Evolutionary conservation across 805 yeast species (phyloP).

Genomic region (Lachancea sp.): DNA sequence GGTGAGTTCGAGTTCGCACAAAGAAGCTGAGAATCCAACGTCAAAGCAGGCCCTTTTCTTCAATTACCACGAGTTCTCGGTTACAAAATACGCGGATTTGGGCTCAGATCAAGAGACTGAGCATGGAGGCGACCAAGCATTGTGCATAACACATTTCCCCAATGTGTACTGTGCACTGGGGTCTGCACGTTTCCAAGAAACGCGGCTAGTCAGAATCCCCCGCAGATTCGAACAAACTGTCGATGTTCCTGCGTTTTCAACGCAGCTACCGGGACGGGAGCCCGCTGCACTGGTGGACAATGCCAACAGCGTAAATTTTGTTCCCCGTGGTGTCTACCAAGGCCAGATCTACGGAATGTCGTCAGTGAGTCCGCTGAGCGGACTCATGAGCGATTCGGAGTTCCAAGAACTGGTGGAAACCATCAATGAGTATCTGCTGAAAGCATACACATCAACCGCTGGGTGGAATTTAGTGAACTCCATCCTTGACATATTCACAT

Average conservation of each 20-base stretch:
- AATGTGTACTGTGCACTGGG: conserved; percentile 39
- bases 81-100: conserved; percentile 29
- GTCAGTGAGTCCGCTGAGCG: conserved; percentile 47
- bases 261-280: conserved; percentile 51
- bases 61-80: conserved; percentile 61
- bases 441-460: conserved; percentile 37
- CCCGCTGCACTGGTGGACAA: conserved; percentile 48
- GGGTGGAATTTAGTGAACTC: conserved; percentile 38
- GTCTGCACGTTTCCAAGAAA: conserved; percentile 29
- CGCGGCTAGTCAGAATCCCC: conserved; percentile 64
- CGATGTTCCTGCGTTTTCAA: conserved; percentile 50
- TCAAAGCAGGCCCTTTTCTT: conserved; percentile 39
- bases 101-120: conserved; percentile 12
- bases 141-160: conserved; percentile 63
- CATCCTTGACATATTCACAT: conserved; percentile 34
- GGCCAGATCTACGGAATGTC: conserved; percentile 45
- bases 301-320: conserved; percentile 21
- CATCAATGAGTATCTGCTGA: conserved; percentile 39
- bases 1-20: conserved; percentile 13
- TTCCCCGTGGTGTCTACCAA: conserved; percentile 35
- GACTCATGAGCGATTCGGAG: conserved; percentile 34
- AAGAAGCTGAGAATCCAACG: conserved; percentile 5
- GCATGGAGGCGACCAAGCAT: conserved; percentile 30
- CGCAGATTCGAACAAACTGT: conserved; percentile 38
- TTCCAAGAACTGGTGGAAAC: conserved; percentile 36